Evolutionary conservation across 2,329 filamentous ascomycete species (phyloP).

Genomic region (Alternaria sp.): DNA sequence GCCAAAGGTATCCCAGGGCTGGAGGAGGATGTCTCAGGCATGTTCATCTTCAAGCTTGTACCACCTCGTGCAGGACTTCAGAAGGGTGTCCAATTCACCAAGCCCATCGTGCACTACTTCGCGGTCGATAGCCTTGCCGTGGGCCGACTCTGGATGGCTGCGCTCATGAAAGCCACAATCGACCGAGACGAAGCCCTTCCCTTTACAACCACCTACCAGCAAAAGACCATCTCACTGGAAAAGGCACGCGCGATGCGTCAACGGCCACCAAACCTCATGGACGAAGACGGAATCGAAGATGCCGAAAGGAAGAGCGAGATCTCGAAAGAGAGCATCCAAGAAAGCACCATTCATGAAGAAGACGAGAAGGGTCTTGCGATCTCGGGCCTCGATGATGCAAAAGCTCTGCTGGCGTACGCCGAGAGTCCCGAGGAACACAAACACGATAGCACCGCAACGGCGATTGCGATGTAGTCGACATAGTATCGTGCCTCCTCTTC

Average conservation of each 20-base stretch:
- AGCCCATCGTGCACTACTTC: slow-evolving; percentile 96
- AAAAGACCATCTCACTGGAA: slow-evolving; percentile 91
- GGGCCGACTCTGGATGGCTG: slow-evolving; percentile 96
- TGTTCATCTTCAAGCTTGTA: slow-evolving; percentile 98
- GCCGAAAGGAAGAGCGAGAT: slow-evolving; percentile 37
- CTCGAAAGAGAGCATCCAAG: slow-evolving; percentile 45
- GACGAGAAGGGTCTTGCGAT: slow-evolving; percentile 49
- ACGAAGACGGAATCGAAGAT: slow-evolving; percentile 46
- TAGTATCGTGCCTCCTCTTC: neutral
- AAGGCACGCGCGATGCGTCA: slow-evolving; percentile 89
- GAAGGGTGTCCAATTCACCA: slow-evolving; percentile 94
- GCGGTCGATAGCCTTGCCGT: slow-evolving; percentile 89
- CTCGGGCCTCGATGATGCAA: slow-evolving; percentile 44
- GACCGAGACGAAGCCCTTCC: slow-evolving; percentile 81
- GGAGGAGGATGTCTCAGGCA: slow-evolving; percentile 61
- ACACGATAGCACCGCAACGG: slow-evolving; percentile 11
- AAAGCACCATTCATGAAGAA: slow-evolving; percentile 46
- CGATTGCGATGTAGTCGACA: slow-evolving; percentile 3
- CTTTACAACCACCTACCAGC: slow-evolving; percentile 91
- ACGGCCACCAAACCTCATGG: slow-evolving; percentile 87
- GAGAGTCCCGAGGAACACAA: slow-evolving; percentile 23
- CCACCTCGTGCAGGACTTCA: slow-evolving; percentile 87
- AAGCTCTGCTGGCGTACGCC: slow-evolving; percentile 42
- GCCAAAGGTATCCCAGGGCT: slow-evolving; percentile 38
- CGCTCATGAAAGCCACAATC: slow-evolving; percentile 98